Percentiles rank a stretch among this genome's conserved stretches.
Conservation (phyloP, 176 grass and related monocot genomes). For the Cenchrus americanus region DNA sequence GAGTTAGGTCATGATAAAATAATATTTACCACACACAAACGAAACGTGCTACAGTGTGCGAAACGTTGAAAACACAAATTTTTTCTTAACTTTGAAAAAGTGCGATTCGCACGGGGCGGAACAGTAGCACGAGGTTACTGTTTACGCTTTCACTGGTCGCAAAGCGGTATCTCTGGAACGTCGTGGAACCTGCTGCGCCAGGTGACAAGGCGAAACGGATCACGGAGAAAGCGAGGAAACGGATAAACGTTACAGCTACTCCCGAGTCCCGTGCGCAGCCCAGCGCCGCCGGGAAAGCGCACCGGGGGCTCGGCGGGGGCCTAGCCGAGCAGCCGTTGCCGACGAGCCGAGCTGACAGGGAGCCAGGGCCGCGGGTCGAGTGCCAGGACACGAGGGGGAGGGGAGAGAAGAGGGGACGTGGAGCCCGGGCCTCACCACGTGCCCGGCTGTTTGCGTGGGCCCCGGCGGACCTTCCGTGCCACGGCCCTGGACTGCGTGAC, state of each 20-base stretch:
- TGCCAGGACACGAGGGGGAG: too few species aligned
- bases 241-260: not conserved
- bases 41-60: too few species aligned
- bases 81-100: too few species aligned
- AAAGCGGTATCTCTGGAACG: not conserved
- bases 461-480: conserved; percentile 6
- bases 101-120: not conserved
- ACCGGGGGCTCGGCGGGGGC: too few species aligned
- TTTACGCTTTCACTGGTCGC: not conserved
- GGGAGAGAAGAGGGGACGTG: not conserved
- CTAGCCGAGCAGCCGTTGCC: not conserved
- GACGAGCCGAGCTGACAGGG: not conserved
- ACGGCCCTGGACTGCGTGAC: not conserved
- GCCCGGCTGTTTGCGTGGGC: not conserved
- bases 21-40: too few species aligned
- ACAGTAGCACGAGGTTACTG: not conserved
- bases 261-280: not conserved
- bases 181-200: not conserved
- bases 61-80: too few species aligned
- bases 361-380: not conserved
- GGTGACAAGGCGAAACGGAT: not conserved
- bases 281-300: not conserved
- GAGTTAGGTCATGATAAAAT: too few species aligned
- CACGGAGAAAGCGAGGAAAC: not conserved
- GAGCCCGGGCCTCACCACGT: conserved; percentile 28